Percentiles rank a stretch among this genome's conserved stretches.
phyloP scores from a whole-genome alignment of 495 filamentous ascomycete genomes.

The Tuber indicum region DNA sequence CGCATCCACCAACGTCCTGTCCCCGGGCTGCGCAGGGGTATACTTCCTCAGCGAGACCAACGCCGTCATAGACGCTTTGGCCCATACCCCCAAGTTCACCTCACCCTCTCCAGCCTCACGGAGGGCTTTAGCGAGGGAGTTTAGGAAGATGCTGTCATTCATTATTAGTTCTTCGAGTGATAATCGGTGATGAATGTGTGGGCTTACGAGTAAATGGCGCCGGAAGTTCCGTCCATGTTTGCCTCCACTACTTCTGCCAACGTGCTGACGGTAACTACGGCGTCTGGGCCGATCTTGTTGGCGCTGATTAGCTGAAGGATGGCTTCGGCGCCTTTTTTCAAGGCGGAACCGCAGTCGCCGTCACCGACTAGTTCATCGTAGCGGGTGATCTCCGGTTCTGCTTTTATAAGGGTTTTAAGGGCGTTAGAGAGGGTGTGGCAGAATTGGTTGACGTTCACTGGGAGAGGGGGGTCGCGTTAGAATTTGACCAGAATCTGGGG shows the following conservation, averaged over 20 bases:
- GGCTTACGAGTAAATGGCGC: slow-evolving; percentile 69
- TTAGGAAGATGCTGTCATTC: slow-evolving; percentile 68
- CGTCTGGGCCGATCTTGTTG: slow-evolving; percentile 57
- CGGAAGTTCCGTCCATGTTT: slow-evolving; percentile 92
- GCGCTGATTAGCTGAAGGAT: slow-evolving; percentile 60
- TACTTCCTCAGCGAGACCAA: slow-evolving; percentile 67
- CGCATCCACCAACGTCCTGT: slow-evolving; percentile 86
- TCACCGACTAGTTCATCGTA: slow-evolving; percentile 93
- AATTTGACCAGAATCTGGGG: neutral
- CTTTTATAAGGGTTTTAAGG: slow-evolving; percentile 63
- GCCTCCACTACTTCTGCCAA: slow-evolving; percentile 81
- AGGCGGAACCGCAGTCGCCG: slow-evolving; percentile 86
- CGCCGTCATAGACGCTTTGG: slow-evolving; percentile 63
- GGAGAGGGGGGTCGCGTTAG: slow-evolving; percentile 10
- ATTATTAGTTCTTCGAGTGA: slow-evolving; percentile 11
- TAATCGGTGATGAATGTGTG: neutral
- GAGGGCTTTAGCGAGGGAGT: slow-evolving; percentile 72
- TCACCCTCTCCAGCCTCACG: slow-evolving; percentile 52
- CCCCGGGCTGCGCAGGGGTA: slow-evolving; percentile 82
- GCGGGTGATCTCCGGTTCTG: slow-evolving; percentile 75
- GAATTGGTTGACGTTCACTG: slow-evolving; percentile 56
- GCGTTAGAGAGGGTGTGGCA: slow-evolving; percentile 59
- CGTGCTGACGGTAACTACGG: slow-evolving; percentile 61
- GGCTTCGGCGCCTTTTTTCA: slow-evolving; percentile 86
- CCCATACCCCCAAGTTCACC: slow-evolving; percentile 57